These are phyloP conservation scores for Kodamaea leandrae DNA, from an alignment of 805 yeast genomes.

Conservation along the genomic window DNA sequence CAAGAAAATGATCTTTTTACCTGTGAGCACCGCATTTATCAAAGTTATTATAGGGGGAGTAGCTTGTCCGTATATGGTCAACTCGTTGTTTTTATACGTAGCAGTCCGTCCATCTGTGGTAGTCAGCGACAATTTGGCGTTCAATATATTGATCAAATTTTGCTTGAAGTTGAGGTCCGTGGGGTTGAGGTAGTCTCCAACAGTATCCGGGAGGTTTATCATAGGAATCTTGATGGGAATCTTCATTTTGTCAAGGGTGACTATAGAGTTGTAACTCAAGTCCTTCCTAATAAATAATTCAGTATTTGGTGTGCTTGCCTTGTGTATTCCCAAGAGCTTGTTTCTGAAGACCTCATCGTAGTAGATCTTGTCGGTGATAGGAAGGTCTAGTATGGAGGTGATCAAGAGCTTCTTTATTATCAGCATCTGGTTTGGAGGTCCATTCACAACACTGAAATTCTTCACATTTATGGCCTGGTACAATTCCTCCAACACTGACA, in stretches of 20 bases:
- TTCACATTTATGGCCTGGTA: constrained; percentile 34
- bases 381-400: constrained; percentile 43
- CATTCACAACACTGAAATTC: constrained; percentile 21
- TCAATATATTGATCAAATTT: constrained; percentile 33
- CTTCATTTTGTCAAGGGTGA: constrained; percentile 39
- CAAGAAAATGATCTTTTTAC: constrained; percentile 39
- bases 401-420: constrained; percentile 36
- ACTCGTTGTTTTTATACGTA: constrained; percentile 39
- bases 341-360: constrained; percentile 38
- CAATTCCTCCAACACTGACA: constrained; percentile 24
- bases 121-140: constrained; percentile 33
- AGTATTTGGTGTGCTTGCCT: constrained; percentile 21
- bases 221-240: constrained; percentile 46
- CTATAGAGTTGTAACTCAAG: constrained; percentile 39
- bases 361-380: constrained; percentile 40
- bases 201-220: constrained; percentile 38
- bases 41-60: constrained; percentile 47
- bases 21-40: constrained; percentile 37
- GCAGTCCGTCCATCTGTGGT: constrained; percentile 15
- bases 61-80: constrained; percentile 51
- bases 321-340: constrained; percentile 31
- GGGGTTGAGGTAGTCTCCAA: constrained; percentile 45
- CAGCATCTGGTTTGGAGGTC: constrained; percentile 18
- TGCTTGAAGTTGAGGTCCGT: constrained; percentile 43
- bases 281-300: constrained; percentile 44